phyloP scores from a whole-genome alignment of 2,329 filamentous ascomycete genomes.

The Sclerotiophoma versabilis region DNA sequence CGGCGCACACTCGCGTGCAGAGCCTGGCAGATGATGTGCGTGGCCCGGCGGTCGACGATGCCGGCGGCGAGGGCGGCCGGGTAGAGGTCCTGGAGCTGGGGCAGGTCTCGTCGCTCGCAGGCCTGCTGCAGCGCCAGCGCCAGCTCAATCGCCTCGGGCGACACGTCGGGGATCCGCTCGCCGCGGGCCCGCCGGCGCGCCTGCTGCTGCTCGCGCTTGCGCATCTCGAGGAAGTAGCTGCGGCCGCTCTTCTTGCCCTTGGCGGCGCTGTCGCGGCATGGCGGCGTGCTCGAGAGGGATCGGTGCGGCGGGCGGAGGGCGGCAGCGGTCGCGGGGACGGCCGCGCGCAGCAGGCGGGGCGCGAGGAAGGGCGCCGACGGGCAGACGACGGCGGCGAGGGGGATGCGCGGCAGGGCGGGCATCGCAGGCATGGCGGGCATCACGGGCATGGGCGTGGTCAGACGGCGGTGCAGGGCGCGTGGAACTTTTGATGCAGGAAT shows the following conservation, averaged over 20 bases:
- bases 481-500: conserved; percentile 8
- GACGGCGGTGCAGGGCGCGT: not conserved
- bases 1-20: conserved; percentile 47
- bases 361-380: conserved; percentile 47
- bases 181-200: not conserved
- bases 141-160: conserved; percentile 5
- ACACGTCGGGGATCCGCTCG: not conserved
- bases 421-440: conserved; percentile 23
- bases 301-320: conserved; percentile 12
- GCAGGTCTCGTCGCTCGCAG: conserved; percentile 23
- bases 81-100: conserved; percentile 37
- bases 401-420: conserved; percentile 31
- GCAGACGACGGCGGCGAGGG: conserved; percentile 42
- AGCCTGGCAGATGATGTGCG: conserved; percentile 43
- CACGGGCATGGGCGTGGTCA: not conserved
- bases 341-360: conserved; percentile 37
- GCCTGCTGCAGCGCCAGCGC: conserved; percentile 27
- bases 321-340: conserved; percentile 16
- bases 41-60: conserved; percentile 29
- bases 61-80: conserved; percentile 26
- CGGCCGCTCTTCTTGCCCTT: conserved; percentile 14
- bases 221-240: conserved; percentile 17
- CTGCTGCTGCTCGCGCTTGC: conserved; percentile 8
- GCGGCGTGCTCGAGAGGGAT: not conserved
- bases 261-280: conserved; percentile 24